phyloP scores from a whole-genome alignment of 805 yeast genomes.

The Starmerella roubikii region DNA sequence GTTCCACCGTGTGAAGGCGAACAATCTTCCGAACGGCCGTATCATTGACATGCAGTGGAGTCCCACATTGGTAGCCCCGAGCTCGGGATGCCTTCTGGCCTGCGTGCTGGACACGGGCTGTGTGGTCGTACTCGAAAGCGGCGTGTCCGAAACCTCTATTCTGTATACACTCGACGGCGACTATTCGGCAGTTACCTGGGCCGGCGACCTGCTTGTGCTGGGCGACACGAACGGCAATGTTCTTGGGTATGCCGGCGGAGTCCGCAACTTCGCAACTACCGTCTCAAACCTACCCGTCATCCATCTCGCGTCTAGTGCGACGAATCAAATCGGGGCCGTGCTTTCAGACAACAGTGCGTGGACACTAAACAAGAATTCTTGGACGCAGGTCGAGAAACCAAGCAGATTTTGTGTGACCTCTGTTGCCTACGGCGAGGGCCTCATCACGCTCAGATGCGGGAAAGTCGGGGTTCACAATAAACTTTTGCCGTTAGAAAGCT shows the following conservation, averaged over 20 bases:
- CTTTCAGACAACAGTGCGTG: slow-evolving; percentile 6
- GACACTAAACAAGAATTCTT: neutral
- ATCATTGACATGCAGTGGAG: slow-evolving; percentile 12
- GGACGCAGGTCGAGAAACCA: neutral
- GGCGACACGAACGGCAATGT: neutral
- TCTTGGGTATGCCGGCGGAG: neutral
- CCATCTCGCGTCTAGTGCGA: too few relatives aligned
- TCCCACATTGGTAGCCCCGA: slow-evolving; percentile 1
- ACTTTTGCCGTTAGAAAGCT: neutral
- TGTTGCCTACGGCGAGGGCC: neutral
- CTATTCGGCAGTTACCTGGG: slow-evolving; percentile 5
- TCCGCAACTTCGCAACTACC: too few relatives aligned
- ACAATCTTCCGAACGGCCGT: neutral
- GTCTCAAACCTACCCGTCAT: too few relatives aligned
- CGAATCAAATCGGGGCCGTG: neutral
- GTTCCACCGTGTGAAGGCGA: slow-evolving; percentile 7
- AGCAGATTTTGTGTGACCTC: neutral
- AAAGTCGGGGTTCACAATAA: neutral
- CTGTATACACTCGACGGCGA: neutral
- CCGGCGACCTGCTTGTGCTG: neutral
- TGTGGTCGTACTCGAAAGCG: slow-evolving; percentile 3
- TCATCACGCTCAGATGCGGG: neutral
- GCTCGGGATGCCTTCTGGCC: slow-evolving; percentile 5
- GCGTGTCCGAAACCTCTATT: neutral
- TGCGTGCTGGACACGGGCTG: slow-evolving; percentile 7